Evolutionary conservation across 176 grass and related monocot species (phyloP).

Genomic region (Elaeis guineensis): DNA sequence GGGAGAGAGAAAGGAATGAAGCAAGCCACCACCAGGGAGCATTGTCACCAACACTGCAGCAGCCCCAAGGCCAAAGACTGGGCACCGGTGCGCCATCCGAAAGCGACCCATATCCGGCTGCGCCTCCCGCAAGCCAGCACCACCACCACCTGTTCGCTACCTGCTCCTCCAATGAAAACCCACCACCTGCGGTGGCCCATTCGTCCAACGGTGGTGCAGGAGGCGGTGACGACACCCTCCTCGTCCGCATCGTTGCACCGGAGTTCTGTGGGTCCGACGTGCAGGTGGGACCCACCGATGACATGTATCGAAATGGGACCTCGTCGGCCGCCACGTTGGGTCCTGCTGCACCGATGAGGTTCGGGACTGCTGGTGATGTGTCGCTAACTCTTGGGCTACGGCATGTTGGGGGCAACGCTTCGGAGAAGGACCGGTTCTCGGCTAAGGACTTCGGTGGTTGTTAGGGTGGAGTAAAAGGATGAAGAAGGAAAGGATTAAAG

Average conservation of each 20-base stretch:
- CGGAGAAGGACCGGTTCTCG: conserved; percentile 53
- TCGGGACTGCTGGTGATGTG: conserved; percentile 61
- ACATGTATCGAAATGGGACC: conserved; percentile 41
- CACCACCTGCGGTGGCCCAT: background rate
- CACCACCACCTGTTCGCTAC: conserved; percentile 17
- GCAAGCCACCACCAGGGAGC: conserved; percentile 19
- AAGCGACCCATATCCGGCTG: conserved; percentile 32
- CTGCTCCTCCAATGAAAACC: conserved; percentile 23
- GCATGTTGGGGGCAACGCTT: conserved; percentile 39
- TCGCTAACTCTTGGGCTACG: conserved; percentile 88
- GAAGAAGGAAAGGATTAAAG: conserved; percentile 4
- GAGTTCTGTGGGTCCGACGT: conserved; percentile 50
- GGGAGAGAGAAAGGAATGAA: conserved; percentile 19
- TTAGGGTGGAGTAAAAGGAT: conserved; percentile 27
- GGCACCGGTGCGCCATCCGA: conserved; percentile 22
- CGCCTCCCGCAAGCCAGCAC: conserved; percentile 18
- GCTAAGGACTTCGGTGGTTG: conserved; percentile 82
- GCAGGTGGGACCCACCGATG: conserved; percentile 33
- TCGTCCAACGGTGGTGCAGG: background rate
- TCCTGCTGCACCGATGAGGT: conserved; percentile 41
- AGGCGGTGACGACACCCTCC: conserved; percentile 8
- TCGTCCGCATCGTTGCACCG: conserved; percentile 34
- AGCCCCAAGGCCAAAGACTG: conserved; percentile 18
- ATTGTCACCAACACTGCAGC: conserved; percentile 21
- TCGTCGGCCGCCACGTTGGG: conserved; percentile 30